Evolutionary conservation across 768 basidiomycete genomes (phyloP), one percentile per base, ranked within the genome.

Genomic region (Serendipita vermifera): DNA sequence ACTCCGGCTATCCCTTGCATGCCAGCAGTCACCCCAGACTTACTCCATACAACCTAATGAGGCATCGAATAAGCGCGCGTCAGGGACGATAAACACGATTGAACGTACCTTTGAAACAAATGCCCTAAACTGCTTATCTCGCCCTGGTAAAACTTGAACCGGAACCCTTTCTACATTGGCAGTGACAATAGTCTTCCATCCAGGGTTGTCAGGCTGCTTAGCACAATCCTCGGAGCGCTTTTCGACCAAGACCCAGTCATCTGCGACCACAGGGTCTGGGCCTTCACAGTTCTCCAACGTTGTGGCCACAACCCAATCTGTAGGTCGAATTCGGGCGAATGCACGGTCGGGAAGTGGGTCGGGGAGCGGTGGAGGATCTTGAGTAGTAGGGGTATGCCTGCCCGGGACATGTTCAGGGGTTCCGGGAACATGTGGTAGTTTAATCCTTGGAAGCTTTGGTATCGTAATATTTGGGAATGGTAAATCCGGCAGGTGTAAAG

Each of bases 91-190:
- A 51, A 55, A 46, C 62, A 35, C 17, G 29, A 24, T 55, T 2
- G 5, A 24, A 32, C 38, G 22, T 33, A 86, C 87, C 80, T 91
- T 90, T 60, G 75, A 69, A 14, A 90, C 78, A 59, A 91, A 91
- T 55, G 74, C 72, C 58, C 82, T 80, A 60, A 91, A 88, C 62
- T 84, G 77, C 59, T 75, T 79, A 66, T 87, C 77, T 38, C 88
- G 76, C 4, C 87, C 86, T 0, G 87, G 85, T 0, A 91, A 70
- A 7, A 90, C 83, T 57, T 87, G 70, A 29, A 91, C 68, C 11
- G 87, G 86, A 9, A 87, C 81, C 61, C 89, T 83, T 2, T 75
- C 72, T 43, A 90, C 76, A 60, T 74, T 73, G 5, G 88, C 85
- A 0, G 75, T 73, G 9, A 70, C 69, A 59, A 81, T 80, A 3